These are phyloP conservation scores for Colletotrichum falcatum DNA, from an alignment of 2,329 filamentous ascomycete genomes.

Conservation along the genomic window DNA sequence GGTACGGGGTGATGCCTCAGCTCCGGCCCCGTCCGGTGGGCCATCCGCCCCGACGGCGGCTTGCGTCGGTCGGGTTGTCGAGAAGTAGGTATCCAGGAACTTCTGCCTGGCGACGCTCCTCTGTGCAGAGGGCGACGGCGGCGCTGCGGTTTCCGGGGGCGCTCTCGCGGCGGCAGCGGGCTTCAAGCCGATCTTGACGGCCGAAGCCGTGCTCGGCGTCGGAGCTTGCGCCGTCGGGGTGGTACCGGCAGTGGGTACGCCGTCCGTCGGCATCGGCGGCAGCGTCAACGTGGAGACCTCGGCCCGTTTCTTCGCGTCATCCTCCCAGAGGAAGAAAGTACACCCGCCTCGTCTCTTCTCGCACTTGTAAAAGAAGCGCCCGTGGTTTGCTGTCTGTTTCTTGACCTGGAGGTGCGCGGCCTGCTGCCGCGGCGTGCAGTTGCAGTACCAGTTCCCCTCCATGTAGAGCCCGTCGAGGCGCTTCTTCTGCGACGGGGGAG, in stretches of 20 bases:
- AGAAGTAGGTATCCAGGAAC: conserved; percentile 31
- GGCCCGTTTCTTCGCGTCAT: conserved; percentile 48
- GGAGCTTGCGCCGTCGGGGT: neutral
- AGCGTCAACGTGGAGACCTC: conserved; percentile 25
- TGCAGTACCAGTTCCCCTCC: conserved; percentile 55
- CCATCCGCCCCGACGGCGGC: neutral
- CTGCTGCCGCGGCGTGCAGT: conserved; percentile 56
- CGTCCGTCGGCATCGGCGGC: conserved; percentile 29
- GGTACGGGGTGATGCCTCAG: conserved; percentile 42
- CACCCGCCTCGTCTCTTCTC: conserved; percentile 50
- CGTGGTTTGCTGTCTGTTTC: conserved; percentile 54
- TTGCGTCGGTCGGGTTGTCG: neutral
- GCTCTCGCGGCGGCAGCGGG: conserved; percentile 38
- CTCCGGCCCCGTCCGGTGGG: conserved; percentile 1
- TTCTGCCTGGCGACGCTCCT: conserved; percentile 39
- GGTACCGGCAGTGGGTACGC: neutral
- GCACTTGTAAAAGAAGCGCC: conserved; percentile 58
- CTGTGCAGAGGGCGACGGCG: conserved; percentile 29
- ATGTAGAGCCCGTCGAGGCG: conserved; percentile 50
- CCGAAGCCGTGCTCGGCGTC: conserved; percentile 42
- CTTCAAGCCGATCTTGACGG: neutral
- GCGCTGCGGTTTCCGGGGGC: conserved; percentile 46
- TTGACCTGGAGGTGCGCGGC: conserved; percentile 53
- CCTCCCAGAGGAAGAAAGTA: conserved; percentile 60
- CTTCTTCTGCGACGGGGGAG: conserved; percentile 46